A percentile compares a stretch with the other conserved stretches of the same genome.
Evolutionary conservation across 2,329 filamentous ascomycete species (phyloP).

Genomic region (Colletotrichum theobromicola): DNA sequence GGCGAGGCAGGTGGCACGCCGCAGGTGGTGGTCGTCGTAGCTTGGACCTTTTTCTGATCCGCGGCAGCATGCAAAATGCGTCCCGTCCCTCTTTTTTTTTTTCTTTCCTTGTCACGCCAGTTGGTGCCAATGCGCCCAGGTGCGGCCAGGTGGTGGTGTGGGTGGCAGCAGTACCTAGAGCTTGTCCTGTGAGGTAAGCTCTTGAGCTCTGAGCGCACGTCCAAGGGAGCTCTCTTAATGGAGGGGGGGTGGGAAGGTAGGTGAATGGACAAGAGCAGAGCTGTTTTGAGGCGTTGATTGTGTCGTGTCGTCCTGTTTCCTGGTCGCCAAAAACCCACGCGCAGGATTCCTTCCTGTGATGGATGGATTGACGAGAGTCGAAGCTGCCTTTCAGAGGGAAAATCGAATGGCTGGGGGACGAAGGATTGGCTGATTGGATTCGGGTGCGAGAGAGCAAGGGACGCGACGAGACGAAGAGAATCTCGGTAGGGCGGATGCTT

Average conservation of each 20-base stretch:
- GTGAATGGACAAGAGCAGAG: not conserved
- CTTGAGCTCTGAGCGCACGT: not conserved
- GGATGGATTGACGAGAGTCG: not conserved
- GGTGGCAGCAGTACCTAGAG: not conserved
- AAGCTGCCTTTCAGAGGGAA: not conserved
- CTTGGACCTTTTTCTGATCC: slow-evolving; percentile 17
- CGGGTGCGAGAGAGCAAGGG: not conserved
- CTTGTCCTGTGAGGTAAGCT: not conserved
- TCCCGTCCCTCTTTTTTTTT: not conserved
- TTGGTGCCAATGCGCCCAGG: not conserved
- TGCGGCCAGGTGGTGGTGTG: not conserved
- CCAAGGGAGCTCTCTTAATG: not conserved
- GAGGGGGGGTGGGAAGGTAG: not conserved
- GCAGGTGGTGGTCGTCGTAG: not conserved
- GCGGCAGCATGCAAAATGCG: slow-evolving; percentile 1
- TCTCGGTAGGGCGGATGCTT: slow-evolving; percentile 7
- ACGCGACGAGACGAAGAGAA: slow-evolving; percentile 4
- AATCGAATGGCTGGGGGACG: slow-evolving; percentile 9
- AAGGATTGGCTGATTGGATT: slow-evolving; percentile 5
- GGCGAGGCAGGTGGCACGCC: not conserved
- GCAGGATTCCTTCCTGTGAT: not conserved
- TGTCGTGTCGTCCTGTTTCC: slow-evolving; percentile 6
- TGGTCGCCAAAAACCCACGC: not conserved
- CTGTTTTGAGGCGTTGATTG: slow-evolving; percentile 12
- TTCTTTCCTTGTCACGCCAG: not conserved